Conservation (phyloP, 2,329 filamentous ascomycete species). For the Pyrenochaeta sp. region DNA sequence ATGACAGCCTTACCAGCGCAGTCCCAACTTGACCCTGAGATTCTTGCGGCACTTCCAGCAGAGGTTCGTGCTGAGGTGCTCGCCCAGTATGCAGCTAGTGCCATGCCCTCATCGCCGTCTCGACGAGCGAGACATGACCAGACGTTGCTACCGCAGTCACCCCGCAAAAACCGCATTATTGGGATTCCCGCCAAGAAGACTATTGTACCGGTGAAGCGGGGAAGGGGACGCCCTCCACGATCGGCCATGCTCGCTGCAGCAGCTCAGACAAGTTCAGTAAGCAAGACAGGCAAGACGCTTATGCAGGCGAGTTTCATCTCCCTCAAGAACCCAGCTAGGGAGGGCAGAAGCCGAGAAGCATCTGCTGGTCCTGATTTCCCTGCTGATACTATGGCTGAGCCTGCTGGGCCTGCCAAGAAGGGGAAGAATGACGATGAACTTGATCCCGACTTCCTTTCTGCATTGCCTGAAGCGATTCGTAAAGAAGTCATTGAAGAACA, state of each 20-base stretch:
- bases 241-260: slow-evolving; percentile 55
- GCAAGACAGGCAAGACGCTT: slow-evolving; percentile 53
- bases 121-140: slow-evolving; percentile 46
- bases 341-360: slow-evolving; percentile 16
- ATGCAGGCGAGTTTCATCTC: slow-evolving; percentile 78
- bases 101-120: slow-evolving; percentile 39
- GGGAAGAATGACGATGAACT: slow-evolving; percentile 24
- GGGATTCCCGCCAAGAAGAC: slow-evolving; percentile 61
- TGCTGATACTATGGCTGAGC: slow-evolving; percentile 37
- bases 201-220: slow-evolving; percentile 71
- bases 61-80: slow-evolving; percentile 87
- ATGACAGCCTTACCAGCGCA: slow-evolving; percentile 64
- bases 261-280: slow-evolving; percentile 57
- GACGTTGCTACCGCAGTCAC: slow-evolving; percentile 49
- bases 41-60: slow-evolving; percentile 82
- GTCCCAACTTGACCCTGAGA: slow-evolving; percentile 84
- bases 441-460: slow-evolving; percentile 75
- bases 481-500: slow-evolving; percentile 80
- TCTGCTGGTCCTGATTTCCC: slow-evolving; percentile 24
- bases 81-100: slow-evolving; percentile 66
- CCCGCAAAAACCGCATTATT: slow-evolving; percentile 63
- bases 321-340: slow-evolving; percentile 37
- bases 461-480: slow-evolving; percentile 75
- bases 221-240: slow-evolving; percentile 60
- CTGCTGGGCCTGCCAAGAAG: slow-evolving; percentile 23